Evolutionary conservation across 805 yeast species (phyloP).

Genomic region (Ogataea haglerorum): DNA sequence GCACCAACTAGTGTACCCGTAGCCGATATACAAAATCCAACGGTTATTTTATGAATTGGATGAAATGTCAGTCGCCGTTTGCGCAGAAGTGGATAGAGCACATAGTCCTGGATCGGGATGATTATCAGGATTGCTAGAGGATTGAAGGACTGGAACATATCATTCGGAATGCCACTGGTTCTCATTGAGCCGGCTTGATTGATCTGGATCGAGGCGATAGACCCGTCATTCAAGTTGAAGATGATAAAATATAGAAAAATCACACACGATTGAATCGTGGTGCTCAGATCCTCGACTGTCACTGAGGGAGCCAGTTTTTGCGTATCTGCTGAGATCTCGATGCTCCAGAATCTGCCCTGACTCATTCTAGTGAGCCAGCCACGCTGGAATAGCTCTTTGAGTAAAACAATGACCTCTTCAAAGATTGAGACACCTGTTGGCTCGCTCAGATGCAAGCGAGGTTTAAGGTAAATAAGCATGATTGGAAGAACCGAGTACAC

Average conservation of each 20-base stretch:
- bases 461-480: conserved; percentile 37
- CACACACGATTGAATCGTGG: conserved; percentile 42
- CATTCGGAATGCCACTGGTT: conserved; percentile 53
- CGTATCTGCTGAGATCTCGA: conserved; percentile 19
- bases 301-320: conserved; percentile 2
- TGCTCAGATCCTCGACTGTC: conserved; percentile 40
- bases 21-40: conserved; percentile 46
- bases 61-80: conserved; percentile 36
- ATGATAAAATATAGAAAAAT: conserved; percentile 42
- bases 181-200: conserved; percentile 52
- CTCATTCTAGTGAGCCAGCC: conserved; percentile 39
- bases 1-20: conserved; percentile 48
- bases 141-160: conserved; percentile 50
- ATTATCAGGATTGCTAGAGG: conserved; percentile 49
- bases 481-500: conserved; percentile 47
- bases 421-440: conserved; percentile 44
- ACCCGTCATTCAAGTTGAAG: conserved; percentile 41
- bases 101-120: conserved; percentile 46
- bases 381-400: conserved; percentile 37
- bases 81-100: conserved; percentile 45
- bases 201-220: conserved; percentile 45
- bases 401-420: conserved; percentile 37
- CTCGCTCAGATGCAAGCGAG: conserved; percentile 33
- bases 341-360: conserved; percentile 40
- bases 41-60: conserved; percentile 42